Base-by-base conservation (phyloP, 805 yeast genomes). In the Cyberlindnera americana region DNA sequence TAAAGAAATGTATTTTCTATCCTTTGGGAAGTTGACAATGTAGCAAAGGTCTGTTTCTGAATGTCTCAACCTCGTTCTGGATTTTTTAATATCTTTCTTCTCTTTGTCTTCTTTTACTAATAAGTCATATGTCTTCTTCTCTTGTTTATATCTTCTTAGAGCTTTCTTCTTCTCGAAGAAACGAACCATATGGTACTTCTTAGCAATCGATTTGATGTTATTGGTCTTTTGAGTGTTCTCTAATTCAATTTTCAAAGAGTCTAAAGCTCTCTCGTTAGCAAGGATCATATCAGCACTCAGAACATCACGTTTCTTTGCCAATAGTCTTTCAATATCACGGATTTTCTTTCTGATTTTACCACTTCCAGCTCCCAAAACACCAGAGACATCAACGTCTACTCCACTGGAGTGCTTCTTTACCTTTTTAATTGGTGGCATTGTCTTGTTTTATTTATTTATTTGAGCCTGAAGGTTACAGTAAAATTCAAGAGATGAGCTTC, bases 101-200 rank as follows among this genome's bases (percentile, higher is more conserved):
- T 71, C 52, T 64, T 68, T 38, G 62, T 62, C 30, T 46, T 52
- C 14, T 43, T 56, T 56, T 7, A 52, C 57, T 5, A 58, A 38
- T 4, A 44, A 51, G 16, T 51, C 58, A 12, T 58, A 40, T 32
- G 55, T 49, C 43, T 68, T 70, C 34, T 61, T 56, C 6, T 64
- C 57, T 41, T 68, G 65, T 48, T 81, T 83, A 55, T 85, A 77
- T 42, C 69, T 75, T 56, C 95, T 74, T 19, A 77, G 50, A 1
- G 96, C 93, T 70, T 89, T 90, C 65, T 88, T 87, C 56, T 74
- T 78, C 61, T 90, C 98, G 47, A 93, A 87, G 58, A 93, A 93
- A 49, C 91, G 75, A 35, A 93, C 88, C 90, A 88, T 89, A 58
- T 88, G 96, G 60, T 93, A 93, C 64, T 82, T 85, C 50, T 79